Evolutionary conservation across 495 filamentous ascomycete genomes (phyloP), one percentile per base, ranked within the genome.

Genomic region (Penicillium salamii): DNA sequence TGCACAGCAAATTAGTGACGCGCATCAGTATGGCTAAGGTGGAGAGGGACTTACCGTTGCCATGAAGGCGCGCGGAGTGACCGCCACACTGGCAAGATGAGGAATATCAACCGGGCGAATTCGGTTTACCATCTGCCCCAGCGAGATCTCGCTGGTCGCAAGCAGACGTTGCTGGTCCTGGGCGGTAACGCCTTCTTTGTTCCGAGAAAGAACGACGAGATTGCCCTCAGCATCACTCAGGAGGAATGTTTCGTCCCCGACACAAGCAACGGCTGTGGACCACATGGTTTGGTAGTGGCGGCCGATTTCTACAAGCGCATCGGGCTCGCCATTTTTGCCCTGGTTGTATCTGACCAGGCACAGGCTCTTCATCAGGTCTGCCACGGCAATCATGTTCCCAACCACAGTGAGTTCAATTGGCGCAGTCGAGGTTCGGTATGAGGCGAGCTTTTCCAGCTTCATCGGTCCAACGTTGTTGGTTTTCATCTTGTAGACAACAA

Each of bases 341-440:
- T 72, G 72, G 7, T 71, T 67, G 57, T 82, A 91, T 59, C 89
- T 70, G 9, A 96, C 71, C 8, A 97, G 63, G 13, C 87, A 86
- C 31, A 93, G 72, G 26, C 88, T 92, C 72, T 97, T 96, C 90
- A 96, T 97, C 32, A 99, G 71, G 57, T 99, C 93, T 1, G 85
- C 88, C 4, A 99, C 83, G 0, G 87, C 87, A 52, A 97, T 92
- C 21, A 80, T 7, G 48, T 87, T 78, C 12, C 70, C 81, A 13
- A 76, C 75, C 8, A 96, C 77, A 11, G 82, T 78, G n/a, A 99
- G 53, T 59, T 95, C 89, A 20, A 95, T 81, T 2, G 93, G 95
- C 23, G 88, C 88, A 0, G 89, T 96, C 15, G 90, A 82, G 11
- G 89, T 87, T 14, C 90, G 80, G 63, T 89, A 97, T 9, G 79